phyloP scores from a whole-genome alignment of 257 asterid species.

The Solanum chiquidenum region DNA sequence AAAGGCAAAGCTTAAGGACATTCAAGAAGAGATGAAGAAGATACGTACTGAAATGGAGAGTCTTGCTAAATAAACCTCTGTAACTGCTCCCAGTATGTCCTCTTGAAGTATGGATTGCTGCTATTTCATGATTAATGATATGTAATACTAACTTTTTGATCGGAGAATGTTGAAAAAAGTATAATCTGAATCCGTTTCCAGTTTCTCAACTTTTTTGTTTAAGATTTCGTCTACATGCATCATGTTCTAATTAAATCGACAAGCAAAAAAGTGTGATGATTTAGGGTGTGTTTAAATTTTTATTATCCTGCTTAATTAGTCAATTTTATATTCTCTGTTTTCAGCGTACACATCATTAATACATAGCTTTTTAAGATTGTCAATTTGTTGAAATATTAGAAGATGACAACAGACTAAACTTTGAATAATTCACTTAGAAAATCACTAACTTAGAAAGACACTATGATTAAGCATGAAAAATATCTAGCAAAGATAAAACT shows the following conservation, averaged over 20 bases:
- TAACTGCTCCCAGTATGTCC: not conserved
- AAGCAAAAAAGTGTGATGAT: no score
- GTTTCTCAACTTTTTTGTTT: not conserved
- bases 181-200: not conserved
- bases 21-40: conserved; percentile 9
- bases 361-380: not conserved
- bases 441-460: no score
- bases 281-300: not conserved
- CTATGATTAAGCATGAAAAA: no score
- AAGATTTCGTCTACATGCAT: not conserved
- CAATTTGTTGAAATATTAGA: not conserved
- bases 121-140: not conserved
- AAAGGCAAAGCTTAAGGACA: conserved; percentile 18
- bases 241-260: not conserved
- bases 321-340: no score
- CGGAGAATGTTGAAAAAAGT: not conserved
- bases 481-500: no score
- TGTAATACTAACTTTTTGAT: not conserved
- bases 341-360: not conserved
- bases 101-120: not conserved
- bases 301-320: no score
- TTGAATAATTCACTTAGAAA: no score
- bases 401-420: no score
- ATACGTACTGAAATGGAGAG: conserved; percentile 14
- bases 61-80: not conserved